Conservation (phyloP, 768 basidiomycete genomes). For the Lactifluus piperatus region DNA sequence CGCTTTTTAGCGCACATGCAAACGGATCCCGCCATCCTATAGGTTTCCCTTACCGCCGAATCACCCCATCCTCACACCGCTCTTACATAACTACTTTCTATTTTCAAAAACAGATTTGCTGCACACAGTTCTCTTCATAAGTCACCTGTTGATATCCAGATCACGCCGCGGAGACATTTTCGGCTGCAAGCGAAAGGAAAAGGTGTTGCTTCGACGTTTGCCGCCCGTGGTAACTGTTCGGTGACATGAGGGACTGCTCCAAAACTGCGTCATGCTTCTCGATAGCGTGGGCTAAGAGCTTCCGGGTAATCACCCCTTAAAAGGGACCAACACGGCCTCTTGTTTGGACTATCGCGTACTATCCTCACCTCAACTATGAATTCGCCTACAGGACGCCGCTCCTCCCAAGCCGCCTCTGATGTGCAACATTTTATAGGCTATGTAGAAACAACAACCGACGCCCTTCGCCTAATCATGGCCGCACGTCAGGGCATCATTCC, state of each 20-base stretch:
- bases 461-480: constrained; percentile 75
- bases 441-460: constrained; percentile 75
- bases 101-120: constrained; percentile 2
- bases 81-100: constrained; percentile 12
- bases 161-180: constrained; percentile 10
- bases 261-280: constrained; percentile 11
- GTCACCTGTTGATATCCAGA: constrained; percentile 5
- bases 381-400: constrained; percentile 1
- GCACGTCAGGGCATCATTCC: constrained; percentile 73
- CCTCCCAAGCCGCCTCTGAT: constrained; percentile 20
- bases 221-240: constrained; percentile 5
- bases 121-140: background rate
- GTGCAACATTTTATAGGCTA: constrained; percentile 64
- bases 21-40: background rate
- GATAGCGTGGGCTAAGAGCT: constrained; percentile 11
- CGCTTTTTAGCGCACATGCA: constrained; percentile 1
- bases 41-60: constrained; percentile 10
- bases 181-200: constrained; percentile 11
- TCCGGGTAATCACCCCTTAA: constrained; percentile 17
- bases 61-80: constrained; percentile 3
- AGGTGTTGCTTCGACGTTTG: constrained; percentile 5
- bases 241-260: constrained; percentile 10
- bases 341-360: constrained; percentile 10
- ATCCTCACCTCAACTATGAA: constrained; percentile 10
- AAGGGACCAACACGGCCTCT: constrained; percentile 12